phyloP scores from a whole-genome alignment of 2,329 filamentous ascomycete species.

The Botrytis tulipae region DNA sequence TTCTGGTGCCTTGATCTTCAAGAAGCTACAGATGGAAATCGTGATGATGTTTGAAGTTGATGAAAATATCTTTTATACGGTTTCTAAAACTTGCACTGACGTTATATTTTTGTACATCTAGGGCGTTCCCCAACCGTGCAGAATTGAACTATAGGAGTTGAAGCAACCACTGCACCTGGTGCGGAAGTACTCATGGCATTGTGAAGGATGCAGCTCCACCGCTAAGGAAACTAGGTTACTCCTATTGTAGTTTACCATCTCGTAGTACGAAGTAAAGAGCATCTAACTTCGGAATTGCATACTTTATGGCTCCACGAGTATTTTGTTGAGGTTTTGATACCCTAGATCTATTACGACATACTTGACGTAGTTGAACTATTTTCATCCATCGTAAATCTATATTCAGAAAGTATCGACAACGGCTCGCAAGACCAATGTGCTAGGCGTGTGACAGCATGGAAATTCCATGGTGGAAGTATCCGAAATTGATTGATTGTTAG shows the following conservation, averaged over 20 bases:
- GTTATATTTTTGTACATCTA: neutral
- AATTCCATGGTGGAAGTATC: neutral
- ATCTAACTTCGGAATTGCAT: neutral
- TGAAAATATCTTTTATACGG: neutral
- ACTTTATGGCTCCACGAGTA: neutral
- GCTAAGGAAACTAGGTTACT: neutral
- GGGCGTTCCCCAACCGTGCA: neutral
- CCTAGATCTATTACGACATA: neutral
- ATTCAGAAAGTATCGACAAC: neutral
- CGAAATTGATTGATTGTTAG: too few species aligned
- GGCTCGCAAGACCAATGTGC: neutral
- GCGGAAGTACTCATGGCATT: neutral
- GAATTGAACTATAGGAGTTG: neutral
- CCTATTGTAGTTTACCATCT: neutral
- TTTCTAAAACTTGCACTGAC: slow-evolving; percentile 1
- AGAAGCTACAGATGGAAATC: neutral
- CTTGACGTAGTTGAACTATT: neutral
- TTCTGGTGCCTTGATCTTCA: neutral
- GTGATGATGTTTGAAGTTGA: neutral
- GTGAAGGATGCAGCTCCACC: neutral
- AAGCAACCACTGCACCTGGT: neutral
- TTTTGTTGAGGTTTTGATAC: neutral
- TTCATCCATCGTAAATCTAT: neutral
- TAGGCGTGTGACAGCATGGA: neutral
- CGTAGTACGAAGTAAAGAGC: neutral